Conservation (phyloP, 805 yeast species). For the Peterozyma toletana region DNA sequence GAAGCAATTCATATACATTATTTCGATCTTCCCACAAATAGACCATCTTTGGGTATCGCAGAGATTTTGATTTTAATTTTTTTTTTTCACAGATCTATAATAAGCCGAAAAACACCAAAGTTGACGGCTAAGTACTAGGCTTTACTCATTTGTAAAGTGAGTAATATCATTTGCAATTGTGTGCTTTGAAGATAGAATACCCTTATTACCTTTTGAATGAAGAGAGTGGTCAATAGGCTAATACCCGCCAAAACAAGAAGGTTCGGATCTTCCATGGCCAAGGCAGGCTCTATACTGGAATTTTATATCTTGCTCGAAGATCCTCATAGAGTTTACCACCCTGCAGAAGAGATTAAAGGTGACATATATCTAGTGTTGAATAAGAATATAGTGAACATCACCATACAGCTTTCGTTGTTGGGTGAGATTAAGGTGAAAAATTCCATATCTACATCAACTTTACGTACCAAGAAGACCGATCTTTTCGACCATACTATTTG, state of each 20-base stretch:
- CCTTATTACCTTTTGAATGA: background rate
- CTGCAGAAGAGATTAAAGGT: conserved; percentile 72
- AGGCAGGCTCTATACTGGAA: conserved; percentile 41
- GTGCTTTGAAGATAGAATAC: too few relatives aligned
- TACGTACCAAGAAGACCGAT: conserved; percentile 41
- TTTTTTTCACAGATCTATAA: too few relatives aligned
- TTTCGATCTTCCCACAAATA: too few relatives aligned
- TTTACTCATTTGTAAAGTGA: too few relatives aligned
- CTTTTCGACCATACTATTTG: conserved; percentile 54
- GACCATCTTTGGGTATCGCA: too few relatives aligned
- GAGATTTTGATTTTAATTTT: too few relatives aligned
- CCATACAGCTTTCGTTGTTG: conserved; percentile 43
- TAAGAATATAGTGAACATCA: conserved; percentile 46
- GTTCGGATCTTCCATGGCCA: conserved; percentile 5
- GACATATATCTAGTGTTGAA: conserved; percentile 50
- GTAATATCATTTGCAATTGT: too few relatives aligned
- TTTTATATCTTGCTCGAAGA: conserved; percentile 65
- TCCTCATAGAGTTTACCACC: conserved; percentile 72
- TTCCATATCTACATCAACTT: conserved; percentile 40
- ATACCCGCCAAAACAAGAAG: conserved; percentile 4
- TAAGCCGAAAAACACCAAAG: too few relatives aligned
- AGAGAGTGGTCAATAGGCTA: conserved; percentile 6
- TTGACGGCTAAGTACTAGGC: too few relatives aligned
- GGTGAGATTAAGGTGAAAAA: conserved; percentile 53
- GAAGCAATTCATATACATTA: too few relatives aligned